Conservation (phyloP, 768 basidiomycete genomes). For the Lentinula lateritia region DNA sequence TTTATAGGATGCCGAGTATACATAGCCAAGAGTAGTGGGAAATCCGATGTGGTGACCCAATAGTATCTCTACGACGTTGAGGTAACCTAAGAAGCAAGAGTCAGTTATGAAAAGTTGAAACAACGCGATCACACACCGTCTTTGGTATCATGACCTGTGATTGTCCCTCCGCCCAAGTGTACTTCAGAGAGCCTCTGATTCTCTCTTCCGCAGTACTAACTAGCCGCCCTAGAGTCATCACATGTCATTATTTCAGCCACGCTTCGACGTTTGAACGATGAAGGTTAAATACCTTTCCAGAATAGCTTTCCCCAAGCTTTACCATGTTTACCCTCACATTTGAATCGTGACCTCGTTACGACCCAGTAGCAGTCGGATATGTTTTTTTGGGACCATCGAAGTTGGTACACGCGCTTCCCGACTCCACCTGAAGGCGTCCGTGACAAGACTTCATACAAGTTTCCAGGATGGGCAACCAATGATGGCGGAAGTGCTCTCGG, state of each 20-base stretch:
- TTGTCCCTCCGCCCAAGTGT: conserved; percentile 60
- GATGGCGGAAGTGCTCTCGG: conserved; percentile 55
- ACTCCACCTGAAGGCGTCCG: conserved; percentile 62
- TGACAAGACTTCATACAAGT: conserved; percentile 68
- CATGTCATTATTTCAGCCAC: background rate
- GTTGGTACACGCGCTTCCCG: conserved; percentile 66
- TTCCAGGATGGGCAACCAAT: conserved; percentile 51
- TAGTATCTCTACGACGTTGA: background rate
- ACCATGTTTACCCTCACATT: conserved; percentile 68
- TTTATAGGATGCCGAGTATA: background rate
- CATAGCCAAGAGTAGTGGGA: too few relatives aligned
- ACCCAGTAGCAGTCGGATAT: conserved; percentile 70
- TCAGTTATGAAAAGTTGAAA: background rate
- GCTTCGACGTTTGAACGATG: background rate
- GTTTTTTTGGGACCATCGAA: conserved; percentile 66
- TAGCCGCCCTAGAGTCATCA: conserved; percentile 35
- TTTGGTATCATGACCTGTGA: conserved; percentile 22
- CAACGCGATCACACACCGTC: background rate
- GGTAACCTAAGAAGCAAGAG: background rate
- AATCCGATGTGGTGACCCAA: too few relatives aligned
- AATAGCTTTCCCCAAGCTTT: conserved; percentile 78
- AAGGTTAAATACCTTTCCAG: conserved; percentile 69
- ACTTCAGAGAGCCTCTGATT: conserved; percentile 72
- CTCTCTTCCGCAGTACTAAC: conserved; percentile 56
- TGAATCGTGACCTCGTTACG: conserved; percentile 67